Evolutionary conservation across 73 alveolate species (phyloP), one percentile per base, ranked within the genome.

Genomic region (Symbiodinium pilosum): DNA sequence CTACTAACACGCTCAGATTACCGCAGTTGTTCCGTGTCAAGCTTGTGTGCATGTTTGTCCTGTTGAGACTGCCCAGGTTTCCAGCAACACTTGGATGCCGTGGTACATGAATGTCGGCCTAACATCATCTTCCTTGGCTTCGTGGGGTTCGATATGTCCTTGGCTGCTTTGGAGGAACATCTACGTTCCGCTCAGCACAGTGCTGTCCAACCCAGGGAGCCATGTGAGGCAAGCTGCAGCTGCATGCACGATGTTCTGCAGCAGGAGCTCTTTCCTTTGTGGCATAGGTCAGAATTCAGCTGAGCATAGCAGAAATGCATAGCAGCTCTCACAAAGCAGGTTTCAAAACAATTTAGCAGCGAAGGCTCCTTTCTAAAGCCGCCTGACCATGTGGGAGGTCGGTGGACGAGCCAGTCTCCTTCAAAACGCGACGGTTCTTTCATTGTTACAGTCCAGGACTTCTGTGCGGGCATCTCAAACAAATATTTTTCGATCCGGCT

Each of bases 61-160:
- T 54, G 7, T 54, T 54, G 34, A 54, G 32, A 8, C 73, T 24
- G 34, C 73, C 20, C 32, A 54, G 32, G 32, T 54, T n/a, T n/a
- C 28, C 1, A 54, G 6, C 73, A 54, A 54, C 20, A 54, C 34
- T 4, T 30, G 2, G 73, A n/a, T 6, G 83, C 30, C 2, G n/a
- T n/a, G n/a, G n/a, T n/a, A n/a, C n/a, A n/a, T n/a, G n/a, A n/a
- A n/a, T n/a, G n/a, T n/a, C n/a, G n/a, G 42, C 93, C 93, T 8
- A 86, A 83, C 93, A 86, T 86, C 38, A 86, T 86, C 83, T 86
- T 86, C 68, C 93, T 47, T 12, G 93, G 93, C 52, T 86, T 86
- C 30, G 83, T 43, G 4, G 93, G 93, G n/a, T 86, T 86, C 83
- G 93, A 86, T 8, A 86, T 86, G 83, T 86, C 93, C 93, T 86